Conservation (phyloP, 2,329 filamentous ascomycete genomes). For the Clarireedia paspali region DNA sequence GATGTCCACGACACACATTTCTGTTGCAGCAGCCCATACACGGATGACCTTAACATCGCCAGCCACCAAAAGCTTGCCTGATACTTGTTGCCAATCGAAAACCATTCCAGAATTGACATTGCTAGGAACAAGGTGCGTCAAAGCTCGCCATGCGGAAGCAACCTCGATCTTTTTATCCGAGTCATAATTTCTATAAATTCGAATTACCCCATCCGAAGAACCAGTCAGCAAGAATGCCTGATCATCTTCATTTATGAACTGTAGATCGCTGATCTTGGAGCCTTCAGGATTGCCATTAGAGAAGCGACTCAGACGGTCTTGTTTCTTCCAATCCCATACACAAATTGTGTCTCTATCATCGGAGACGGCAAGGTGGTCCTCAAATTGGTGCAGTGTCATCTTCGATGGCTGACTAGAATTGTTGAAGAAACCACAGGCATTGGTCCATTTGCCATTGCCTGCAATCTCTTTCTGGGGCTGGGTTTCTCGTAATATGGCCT, state of each 20-base stretch:
- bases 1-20: constrained; percentile 90
- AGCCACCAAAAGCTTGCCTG: constrained; percentile 87
- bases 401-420: constrained; percentile 85
- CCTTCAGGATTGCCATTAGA: constrained; percentile 90
- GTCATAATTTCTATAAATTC: constrained; percentile 90
- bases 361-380: constrained; percentile 87
- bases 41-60: constrained; percentile 93
- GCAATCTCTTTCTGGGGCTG: constrained; percentile 89
- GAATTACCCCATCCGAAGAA: constrained; percentile 88
- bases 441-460: constrained; percentile 79
- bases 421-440: constrained; percentile 73
- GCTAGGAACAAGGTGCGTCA: constrained; percentile 89
- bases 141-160: constrained; percentile 81
- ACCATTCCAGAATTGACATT: constrained; percentile 93
- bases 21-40: constrained; percentile 91
- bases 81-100: constrained; percentile 98
- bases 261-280: constrained; percentile 87
- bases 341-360: constrained; percentile 87
- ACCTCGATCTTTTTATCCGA: constrained; percentile 68
- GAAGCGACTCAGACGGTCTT: constrained; percentile 70
- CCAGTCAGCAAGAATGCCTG: constrained; percentile 91
- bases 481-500: constrained; percentile 83
- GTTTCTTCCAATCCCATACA: constrained; percentile 88
- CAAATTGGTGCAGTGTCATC: constrained; percentile 96
- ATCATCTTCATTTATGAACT: constrained; percentile 98